These are phyloP conservation scores for Botryotinia narcissicola DNA, from an alignment of 2,329 filamentous ascomycete genomes.

Conservation along the genomic window DNA sequence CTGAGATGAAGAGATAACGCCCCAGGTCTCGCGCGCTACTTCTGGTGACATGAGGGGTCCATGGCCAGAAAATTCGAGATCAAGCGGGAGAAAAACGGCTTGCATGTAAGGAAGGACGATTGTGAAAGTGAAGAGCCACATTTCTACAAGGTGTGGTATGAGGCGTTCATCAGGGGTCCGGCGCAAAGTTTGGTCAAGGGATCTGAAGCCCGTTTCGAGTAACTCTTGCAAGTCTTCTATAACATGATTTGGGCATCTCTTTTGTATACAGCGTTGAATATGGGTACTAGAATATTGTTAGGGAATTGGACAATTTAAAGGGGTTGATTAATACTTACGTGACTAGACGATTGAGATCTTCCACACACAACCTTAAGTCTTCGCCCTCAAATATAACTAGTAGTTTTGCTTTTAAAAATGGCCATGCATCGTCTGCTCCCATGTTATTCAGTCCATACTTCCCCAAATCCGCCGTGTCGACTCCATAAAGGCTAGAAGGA, in stretches of 20 bases:
- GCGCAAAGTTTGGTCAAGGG: constrained; percentile 78
- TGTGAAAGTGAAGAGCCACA: constrained; percentile 93
- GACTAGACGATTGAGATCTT: constrained; percentile 81
- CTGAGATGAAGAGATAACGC: constrained; percentile 55
- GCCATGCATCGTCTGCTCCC: constrained; percentile 77
- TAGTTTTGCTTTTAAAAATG: constrained; percentile 71
- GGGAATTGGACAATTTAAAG: not conserved
- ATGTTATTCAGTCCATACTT: constrained; percentile 68
- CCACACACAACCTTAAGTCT: constrained; percentile 73
- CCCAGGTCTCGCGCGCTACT: constrained; percentile 89
- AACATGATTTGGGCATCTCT: constrained; percentile 66
- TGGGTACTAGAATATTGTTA: constrained; percentile 52
- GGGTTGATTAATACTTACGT: constrained; percentile 40
- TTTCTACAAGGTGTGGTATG: constrained; percentile 85
- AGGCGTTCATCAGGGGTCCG: constrained; percentile 79
- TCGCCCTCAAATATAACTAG: constrained; percentile 79
- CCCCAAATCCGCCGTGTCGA: constrained; percentile 53
- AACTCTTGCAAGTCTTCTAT: constrained; percentile 76
- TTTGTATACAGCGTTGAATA: constrained; percentile 73
- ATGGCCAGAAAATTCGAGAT: constrained; percentile 85
- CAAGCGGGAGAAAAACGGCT: constrained; percentile 88
- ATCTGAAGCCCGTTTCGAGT: constrained; percentile 76
- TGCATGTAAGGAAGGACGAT: constrained; percentile 90
- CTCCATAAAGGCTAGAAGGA: constrained; percentile 44
- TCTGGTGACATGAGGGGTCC: constrained; percentile 75